phyloP scores from a whole-genome alignment of 2,329 filamentous ascomycete species.

The Aspergillus japonicus region DNA sequence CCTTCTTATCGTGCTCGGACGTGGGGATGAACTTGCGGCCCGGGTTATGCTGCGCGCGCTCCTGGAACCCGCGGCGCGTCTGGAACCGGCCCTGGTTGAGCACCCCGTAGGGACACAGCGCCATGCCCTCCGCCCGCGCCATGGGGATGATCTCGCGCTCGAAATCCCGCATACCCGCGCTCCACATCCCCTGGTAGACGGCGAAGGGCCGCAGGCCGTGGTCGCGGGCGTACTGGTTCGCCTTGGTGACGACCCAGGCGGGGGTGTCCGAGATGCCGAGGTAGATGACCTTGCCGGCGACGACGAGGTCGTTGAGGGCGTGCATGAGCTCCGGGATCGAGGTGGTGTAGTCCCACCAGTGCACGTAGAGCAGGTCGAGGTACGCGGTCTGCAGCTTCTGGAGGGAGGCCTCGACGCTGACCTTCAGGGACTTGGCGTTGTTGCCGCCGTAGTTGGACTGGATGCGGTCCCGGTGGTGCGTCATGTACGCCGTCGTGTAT shows the following conservation, averaged over 20 bases:
- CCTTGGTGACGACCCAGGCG: slow-evolving; percentile 59
- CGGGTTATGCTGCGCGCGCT: too few relatives aligned
- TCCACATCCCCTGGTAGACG: slow-evolving; percentile 68
- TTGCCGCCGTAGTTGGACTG: slow-evolving; percentile 50
- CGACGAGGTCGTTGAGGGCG: slow-evolving; percentile 61
- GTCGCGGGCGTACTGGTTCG: slow-evolving; percentile 60
- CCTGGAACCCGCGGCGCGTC: too few relatives aligned
- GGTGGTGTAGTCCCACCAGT: slow-evolving; percentile 64
- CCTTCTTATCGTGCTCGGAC: background rate
- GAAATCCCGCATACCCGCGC: slow-evolving; percentile 60
- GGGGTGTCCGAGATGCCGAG: slow-evolving; percentile 68
- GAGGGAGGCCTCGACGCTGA: slow-evolving; percentile 29
- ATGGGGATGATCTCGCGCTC: slow-evolving; percentile 70
- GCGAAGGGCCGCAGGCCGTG: slow-evolving; percentile 68
- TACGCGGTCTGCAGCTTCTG: slow-evolving; percentile 37
- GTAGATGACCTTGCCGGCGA: slow-evolving; percentile 64
- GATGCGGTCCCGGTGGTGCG: slow-evolving; percentile 18
- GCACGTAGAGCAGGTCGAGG: slow-evolving; percentile 40
- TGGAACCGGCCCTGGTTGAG: slow-evolving; percentile 48
- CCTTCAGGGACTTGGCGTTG: slow-evolving; percentile 29
- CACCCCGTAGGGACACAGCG: slow-evolving; percentile 52
- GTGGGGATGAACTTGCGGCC: too few relatives aligned
- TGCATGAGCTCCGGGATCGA: slow-evolving; percentile 68
- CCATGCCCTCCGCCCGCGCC: slow-evolving; percentile 62
- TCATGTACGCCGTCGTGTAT: slow-evolving; percentile 44